phyloP scores from a whole-genome alignment of 2,329 filamentous ascomycete species.

The Diatrype stigma region DNA sequence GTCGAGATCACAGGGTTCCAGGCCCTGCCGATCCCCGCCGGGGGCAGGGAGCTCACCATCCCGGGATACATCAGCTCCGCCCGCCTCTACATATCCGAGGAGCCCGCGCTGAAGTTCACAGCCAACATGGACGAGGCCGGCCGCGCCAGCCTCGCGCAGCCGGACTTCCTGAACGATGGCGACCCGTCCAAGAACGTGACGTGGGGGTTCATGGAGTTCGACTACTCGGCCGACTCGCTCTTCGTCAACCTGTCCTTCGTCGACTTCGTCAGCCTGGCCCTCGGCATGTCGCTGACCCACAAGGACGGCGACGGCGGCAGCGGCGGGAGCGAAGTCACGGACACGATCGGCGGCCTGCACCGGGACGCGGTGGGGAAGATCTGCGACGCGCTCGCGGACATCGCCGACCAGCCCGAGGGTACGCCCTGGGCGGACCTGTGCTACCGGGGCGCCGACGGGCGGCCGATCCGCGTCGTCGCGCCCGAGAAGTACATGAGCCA shows the following conservation, averaged over 20 bases:
- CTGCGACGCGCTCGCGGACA: constrained; percentile 43
- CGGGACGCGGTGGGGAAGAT: constrained; percentile 48
- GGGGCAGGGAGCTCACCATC: constrained; percentile 27
- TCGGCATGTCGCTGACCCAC: constrained; percentile 33
- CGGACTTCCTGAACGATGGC: constrained; percentile 19
- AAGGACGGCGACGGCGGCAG: too few relatives aligned
- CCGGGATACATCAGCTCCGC: constrained; percentile 29
- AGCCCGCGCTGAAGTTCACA: not conserved
- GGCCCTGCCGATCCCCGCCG: constrained; percentile 28
- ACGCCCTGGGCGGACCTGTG: constrained; percentile 49
- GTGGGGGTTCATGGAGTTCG: constrained; percentile 23
- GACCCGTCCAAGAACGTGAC: constrained; percentile 11
- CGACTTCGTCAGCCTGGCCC: constrained; percentile 24
- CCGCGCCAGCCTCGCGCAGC: constrained; percentile 24
- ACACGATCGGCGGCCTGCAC: constrained; percentile 44
- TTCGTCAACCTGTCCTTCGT: constrained; percentile 22
- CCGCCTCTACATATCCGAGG: constrained; percentile 31
- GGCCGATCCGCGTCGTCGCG: constrained; percentile 23
- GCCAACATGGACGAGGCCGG: constrained; percentile 1
- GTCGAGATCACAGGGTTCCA: too few relatives aligned
- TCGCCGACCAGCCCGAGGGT: constrained; percentile 43
- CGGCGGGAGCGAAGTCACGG: constrained; percentile 19
- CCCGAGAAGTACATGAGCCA: constrained; percentile 27
- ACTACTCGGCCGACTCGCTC: constrained; percentile 8
- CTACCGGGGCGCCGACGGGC: constrained; percentile 14